phyloP scores from a whole-genome alignment of 2,329 filamentous ascomycete species.

The Aspergillus aculeatus region DNA sequence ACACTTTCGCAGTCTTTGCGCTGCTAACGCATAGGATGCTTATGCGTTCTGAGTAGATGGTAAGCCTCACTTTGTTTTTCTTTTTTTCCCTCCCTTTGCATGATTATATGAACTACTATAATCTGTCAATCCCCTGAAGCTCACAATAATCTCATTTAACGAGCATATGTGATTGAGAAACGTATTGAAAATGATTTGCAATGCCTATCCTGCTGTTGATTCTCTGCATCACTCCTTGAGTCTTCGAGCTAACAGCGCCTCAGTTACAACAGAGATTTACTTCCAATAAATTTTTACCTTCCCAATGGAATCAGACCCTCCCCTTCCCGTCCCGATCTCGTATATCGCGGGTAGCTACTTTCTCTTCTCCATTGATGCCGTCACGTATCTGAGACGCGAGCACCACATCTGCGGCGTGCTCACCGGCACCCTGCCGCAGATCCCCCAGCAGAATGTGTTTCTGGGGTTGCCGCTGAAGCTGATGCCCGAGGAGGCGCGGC shows the following conservation, averaged over 20 bases:
- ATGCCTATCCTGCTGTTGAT: slow-evolving; percentile 10
- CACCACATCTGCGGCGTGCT: slow-evolving; percentile 85
- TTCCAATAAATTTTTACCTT: slow-evolving; percentile 6
- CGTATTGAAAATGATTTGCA: slow-evolving; percentile 40
- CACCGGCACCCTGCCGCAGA: slow-evolving; percentile 83
- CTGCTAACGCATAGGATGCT: neutral
- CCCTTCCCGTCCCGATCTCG: slow-evolving; percentile 73
- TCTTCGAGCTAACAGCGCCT: slow-evolving; percentile 24
- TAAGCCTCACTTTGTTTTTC: slow-evolving; percentile 22
- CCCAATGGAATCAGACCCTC: slow-evolving; percentile 37
- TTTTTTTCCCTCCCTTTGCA: slow-evolving; percentile 38
- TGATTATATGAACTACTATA: slow-evolving; percentile 63
- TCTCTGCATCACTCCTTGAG: slow-evolving; percentile 5
- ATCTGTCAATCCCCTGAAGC: slow-evolving; percentile 86
- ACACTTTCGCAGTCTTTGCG: slow-evolving; percentile 13
- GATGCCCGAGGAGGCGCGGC: slow-evolving; percentile 81
- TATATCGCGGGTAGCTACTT: slow-evolving; percentile 78
- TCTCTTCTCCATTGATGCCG: slow-evolving; percentile 81
- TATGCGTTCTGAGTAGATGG: slow-evolving; percentile 26
- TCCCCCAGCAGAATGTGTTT: slow-evolving; percentile 93
- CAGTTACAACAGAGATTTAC: slow-evolving; percentile 13
- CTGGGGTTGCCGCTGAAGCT: slow-evolving; percentile 84
- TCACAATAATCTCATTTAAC: slow-evolving; percentile 39
- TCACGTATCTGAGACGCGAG: slow-evolving; percentile 72
- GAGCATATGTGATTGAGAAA: slow-evolving; percentile 46